These are phyloP conservation scores for Phyllostachys edulis DNA, from an alignment of 176 grass and related monocot genomes.

Conservation along the genomic window DNA sequence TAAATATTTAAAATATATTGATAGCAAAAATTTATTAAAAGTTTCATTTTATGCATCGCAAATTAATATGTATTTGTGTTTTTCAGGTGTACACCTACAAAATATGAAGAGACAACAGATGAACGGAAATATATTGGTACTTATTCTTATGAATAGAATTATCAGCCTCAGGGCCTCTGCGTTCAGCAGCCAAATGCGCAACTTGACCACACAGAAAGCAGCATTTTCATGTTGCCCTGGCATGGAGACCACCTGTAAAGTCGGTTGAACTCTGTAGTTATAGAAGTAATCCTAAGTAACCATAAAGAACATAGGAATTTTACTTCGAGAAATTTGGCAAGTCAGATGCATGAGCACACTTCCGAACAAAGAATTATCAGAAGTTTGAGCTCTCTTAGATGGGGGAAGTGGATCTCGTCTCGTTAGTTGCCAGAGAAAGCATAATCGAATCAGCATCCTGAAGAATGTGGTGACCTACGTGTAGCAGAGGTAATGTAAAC, in stretches of 20 bases:
- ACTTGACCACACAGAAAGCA: constrained; percentile 84
- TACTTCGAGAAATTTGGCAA: neutral
- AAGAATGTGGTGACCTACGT: constrained; percentile 19
- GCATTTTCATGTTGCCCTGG: constrained; percentile 98
- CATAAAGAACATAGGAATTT: constrained; percentile 17
- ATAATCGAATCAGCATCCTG: constrained; percentile 99
- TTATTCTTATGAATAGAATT: constrained; percentile 96
- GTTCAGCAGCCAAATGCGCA: constrained; percentile 92
- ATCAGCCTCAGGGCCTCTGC: constrained; percentile 62
- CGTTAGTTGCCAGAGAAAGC: constrained; percentile 92
- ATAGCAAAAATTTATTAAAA: too few species aligned
- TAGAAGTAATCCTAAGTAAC: constrained; percentile 39
- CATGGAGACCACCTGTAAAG: constrained; percentile 86
- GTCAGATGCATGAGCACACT: neutral
- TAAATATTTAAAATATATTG: too few species aligned
- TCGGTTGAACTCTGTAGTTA: constrained; percentile 59
- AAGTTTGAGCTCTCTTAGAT: constrained; percentile 83
- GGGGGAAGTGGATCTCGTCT: constrained; percentile 95
- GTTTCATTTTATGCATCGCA: too few species aligned
- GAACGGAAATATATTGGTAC: constrained; percentile 44
- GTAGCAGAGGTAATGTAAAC: neutral
- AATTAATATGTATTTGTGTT: too few species aligned
- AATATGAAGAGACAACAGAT: neutral
- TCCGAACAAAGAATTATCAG: constrained; percentile 5
- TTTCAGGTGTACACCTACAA: neutral